Percentiles rank a stretch among this genome's conserved stretches.
Evolutionary conservation across 2,329 filamentous ascomycete species (phyloP).

Genomic region (Phialophora tarda): DNA sequence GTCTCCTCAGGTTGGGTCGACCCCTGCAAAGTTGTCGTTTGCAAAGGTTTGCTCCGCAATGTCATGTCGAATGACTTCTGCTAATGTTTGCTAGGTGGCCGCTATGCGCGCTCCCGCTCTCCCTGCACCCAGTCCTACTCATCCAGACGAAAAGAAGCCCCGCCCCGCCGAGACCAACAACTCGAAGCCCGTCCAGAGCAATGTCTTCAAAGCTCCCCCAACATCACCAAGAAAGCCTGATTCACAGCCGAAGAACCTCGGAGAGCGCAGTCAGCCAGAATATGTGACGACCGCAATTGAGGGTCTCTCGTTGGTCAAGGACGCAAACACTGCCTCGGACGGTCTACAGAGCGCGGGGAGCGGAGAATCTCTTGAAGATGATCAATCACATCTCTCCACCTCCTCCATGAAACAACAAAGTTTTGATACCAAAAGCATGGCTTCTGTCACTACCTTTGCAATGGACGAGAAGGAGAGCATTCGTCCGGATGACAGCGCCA

Average conservation of each 20-base stretch:
- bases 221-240: constrained; percentile 13
- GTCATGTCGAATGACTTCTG: constrained; percentile 17
- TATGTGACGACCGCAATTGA: constrained; percentile 33
- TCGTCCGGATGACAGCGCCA: constrained; percentile 92
- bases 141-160: constrained; percentile 36
- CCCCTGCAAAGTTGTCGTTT: constrained; percentile 68
- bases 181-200: constrained; percentile 1
- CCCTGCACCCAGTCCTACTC: constrained; percentile 24
- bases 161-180: constrained; percentile 22
- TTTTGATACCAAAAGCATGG: constrained; percentile 90
- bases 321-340: constrained; percentile 10
- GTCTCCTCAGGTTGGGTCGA: constrained; percentile 39
- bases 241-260: constrained; percentile 14
- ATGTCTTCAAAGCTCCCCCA: constrained; percentile 7
- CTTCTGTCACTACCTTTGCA: constrained; percentile 93
- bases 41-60: constrained; percentile 68
- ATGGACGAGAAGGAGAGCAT: constrained; percentile 95
- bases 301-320: constrained; percentile 32
- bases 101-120: constrained; percentile 48
- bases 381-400: constrained; percentile 59
- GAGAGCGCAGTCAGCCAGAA: constrained; percentile 26
- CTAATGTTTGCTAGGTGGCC: constrained; percentile 45
- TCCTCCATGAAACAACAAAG: constrained; percentile 82
- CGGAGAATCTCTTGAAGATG: constrained; percentile 48
- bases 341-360: constrained; percentile 36